phyloP scores from a whole-genome alignment of 768 basidiomycete species.

The Heimioporus sp. region DNA sequence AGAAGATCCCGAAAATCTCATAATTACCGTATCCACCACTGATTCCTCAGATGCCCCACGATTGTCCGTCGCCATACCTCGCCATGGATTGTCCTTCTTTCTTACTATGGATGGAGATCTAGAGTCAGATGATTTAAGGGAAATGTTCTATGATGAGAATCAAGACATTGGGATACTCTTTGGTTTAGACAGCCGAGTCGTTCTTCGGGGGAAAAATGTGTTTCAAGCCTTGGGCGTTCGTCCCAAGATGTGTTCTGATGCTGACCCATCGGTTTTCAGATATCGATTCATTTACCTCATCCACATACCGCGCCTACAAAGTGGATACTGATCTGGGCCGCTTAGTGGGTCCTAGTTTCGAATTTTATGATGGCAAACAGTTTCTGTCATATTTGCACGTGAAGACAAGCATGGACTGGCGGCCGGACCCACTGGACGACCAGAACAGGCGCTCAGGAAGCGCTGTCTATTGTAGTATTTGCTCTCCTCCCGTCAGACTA shows the following conservation, averaged over 20 bases:
- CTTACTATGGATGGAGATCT: background rate
- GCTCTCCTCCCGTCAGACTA: slow-evolving; percentile 96
- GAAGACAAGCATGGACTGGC: background rate
- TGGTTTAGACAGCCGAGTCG: background rate
- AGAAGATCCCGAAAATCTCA: slow-evolving; percentile 4
- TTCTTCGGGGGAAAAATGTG: background rate
- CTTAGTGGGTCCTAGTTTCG: background rate
- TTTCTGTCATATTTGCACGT: background rate
- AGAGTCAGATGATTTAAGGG: background rate
- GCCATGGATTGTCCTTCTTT: background rate
- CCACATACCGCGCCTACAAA: background rate
- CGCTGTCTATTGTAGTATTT: background rate
- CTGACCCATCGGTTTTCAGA: too few species aligned
- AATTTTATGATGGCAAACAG: background rate
- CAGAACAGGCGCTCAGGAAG: background rate
- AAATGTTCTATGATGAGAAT: background rate
- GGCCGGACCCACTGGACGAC: background rate
- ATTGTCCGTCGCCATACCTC: background rate
- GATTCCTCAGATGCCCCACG: background rate
- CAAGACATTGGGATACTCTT: background rate
- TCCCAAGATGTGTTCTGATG: background rate
- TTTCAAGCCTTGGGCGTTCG: background rate
- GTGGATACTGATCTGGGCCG: background rate
- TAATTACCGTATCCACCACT: slow-evolving; percentile 6
- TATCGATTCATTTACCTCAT: too few species aligned